Evolutionary conservation across 805 yeast genomes (phyloP).

Genomic region (Candida tallmaniae): DNA sequence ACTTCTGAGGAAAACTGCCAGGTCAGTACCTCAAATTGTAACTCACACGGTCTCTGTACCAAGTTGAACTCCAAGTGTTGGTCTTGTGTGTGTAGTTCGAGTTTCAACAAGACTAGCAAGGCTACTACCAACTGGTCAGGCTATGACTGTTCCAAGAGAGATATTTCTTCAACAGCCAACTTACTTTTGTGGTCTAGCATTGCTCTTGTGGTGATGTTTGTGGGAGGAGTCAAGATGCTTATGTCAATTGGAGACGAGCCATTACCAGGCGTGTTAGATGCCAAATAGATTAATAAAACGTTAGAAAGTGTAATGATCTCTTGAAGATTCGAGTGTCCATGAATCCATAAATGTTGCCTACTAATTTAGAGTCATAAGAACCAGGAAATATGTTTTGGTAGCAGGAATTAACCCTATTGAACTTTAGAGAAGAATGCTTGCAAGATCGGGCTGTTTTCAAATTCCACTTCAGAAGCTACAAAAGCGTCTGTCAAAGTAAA

Average conservation of each 20-base stretch:
- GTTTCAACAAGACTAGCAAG: slow-evolving; percentile 35
- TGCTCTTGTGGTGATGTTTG: slow-evolving; percentile 42
- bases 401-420: too few species aligned
- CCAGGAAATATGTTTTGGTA: too few species aligned
- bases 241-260: slow-evolving; percentile 53
- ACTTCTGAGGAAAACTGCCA: slow-evolving; percentile 44
- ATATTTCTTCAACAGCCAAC: slow-evolving; percentile 61
- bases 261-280: slow-evolving; percentile 64
- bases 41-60: slow-evolving; percentile 51
- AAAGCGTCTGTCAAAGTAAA: too few species aligned
- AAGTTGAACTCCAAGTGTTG: slow-evolving; percentile 36
- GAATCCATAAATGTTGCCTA: too few species aligned
- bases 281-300: slow-evolving; percentile 25
- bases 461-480: too few species aligned
- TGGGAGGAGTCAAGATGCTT: slow-evolving; percentile 51
- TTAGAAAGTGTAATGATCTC: too few species aligned
- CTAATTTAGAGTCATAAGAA: too few species aligned
- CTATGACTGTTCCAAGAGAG: slow-evolving; percentile 59
- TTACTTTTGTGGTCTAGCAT: slow-evolving; percentile 65
- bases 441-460: too few species aligned
- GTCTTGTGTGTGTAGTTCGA: slow-evolving; percentile 48
- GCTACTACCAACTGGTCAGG: slow-evolving; percentile 56
- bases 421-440: too few species aligned
- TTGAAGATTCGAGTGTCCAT: too few species aligned
- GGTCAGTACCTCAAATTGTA: slow-evolving; percentile 44